Percentiles rank a stretch among this genome's conserved stretches.
Conservation (phyloP, 2,329 filamentous ascomycete genomes). For the Epichloe elymi region DNA sequence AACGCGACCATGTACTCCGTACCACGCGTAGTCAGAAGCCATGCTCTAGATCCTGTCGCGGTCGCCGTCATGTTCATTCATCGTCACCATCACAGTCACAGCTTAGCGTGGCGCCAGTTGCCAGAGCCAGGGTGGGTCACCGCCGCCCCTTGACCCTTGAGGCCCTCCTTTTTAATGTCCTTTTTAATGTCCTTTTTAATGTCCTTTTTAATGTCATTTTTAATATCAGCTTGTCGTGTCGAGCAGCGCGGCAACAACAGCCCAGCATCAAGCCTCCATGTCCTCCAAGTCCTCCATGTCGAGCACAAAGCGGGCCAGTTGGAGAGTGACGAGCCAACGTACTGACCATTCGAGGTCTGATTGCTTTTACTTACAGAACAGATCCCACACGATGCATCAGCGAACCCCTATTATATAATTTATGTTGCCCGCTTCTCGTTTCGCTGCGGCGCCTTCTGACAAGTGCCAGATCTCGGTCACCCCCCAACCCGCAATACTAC, state of each 20-base stretch:
- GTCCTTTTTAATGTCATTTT: neutral
- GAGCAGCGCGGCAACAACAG: neutral
- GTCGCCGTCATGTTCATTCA: no score
- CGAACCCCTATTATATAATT: neutral
- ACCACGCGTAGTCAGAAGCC: no score
- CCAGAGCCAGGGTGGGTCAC: neutral
- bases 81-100: neutral
- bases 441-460: neutral
- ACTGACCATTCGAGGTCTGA: no score
- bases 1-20: no score
- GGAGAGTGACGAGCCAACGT: neutral
- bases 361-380: no score
- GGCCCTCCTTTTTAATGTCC: neutral
- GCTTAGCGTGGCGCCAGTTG: conserved; percentile 2
- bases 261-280: neutral
- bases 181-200: neutral
- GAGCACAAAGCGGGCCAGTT: neutral
- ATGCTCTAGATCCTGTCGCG: no score
- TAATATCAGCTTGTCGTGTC: neutral
- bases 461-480: neutral
- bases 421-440: neutral
- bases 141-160: conserved; percentile 1
- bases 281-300: no score
- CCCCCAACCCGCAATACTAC: no score
- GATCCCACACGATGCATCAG: neutral